Percentiles rank a stretch among this genome's conserved stretches.
phyloP scores from a whole-genome alignment of 352 stramenopile species.

The Phytophthora litchii region DNA sequence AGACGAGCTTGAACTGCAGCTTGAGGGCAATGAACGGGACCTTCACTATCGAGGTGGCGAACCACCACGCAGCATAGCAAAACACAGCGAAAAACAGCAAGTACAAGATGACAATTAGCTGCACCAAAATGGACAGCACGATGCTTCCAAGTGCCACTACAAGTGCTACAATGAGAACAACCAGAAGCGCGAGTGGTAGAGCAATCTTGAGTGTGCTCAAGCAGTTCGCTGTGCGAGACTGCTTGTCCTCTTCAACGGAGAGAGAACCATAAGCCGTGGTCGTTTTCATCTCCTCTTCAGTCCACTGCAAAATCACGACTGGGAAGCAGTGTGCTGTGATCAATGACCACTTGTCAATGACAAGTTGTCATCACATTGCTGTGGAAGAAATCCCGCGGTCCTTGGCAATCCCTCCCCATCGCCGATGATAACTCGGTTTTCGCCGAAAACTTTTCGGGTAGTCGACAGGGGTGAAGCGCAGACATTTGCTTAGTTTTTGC shows the following conservation, averaged over 20 bases:
- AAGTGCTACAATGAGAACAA: neutral
- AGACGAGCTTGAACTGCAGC: conserved; percentile 31
- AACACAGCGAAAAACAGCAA: conserved; percentile 26
- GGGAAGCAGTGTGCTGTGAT: neutral
- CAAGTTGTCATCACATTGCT: neutral
- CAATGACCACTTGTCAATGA: no score
- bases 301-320: neutral
- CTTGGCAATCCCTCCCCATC: neutral
- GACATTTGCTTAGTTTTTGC: neutral
- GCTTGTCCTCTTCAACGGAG: neutral
- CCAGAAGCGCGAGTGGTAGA: neutral
- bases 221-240: neutral
- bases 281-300: neutral
- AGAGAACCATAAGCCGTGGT: conserved; percentile 1
- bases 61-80: conserved; percentile 22
- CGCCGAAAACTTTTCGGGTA: no score
- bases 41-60: conserved; percentile 25
- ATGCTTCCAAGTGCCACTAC: neutral
- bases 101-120: conserved; percentile 13
- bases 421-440: neutral
- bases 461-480: neutral
- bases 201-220: conserved; percentile 4
- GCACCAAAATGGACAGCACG: conserved; percentile 1
- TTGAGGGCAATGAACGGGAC: conserved; percentile 36
- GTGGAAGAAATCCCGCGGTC: neutral